Evolutionary conservation across 139 green algal genomes (phyloP), one percentile per base, ranked within the genome.

Genomic region (Prasinococcaceae sp.): DNA sequence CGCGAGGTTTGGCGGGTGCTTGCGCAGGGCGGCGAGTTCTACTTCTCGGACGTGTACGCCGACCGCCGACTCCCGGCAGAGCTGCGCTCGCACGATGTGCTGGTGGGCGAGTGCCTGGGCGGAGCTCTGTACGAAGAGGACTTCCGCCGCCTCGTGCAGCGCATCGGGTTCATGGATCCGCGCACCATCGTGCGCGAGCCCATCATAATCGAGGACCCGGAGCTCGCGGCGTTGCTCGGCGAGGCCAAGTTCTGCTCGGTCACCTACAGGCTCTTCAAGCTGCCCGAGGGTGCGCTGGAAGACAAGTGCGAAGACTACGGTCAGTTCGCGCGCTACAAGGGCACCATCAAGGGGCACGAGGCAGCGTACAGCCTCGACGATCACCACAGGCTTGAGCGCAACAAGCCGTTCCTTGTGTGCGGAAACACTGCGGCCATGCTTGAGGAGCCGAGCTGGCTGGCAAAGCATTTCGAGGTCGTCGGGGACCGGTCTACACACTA

Each of bases 221-320:
- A 83, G 42, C 67, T 96, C 22, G 36, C 47, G 29, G 54, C 59
- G 2, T 20, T 93, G 39, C 38, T 88, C 9, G 90, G 90, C 0
- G 74, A 92, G 6, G 82, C 88, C 0, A 69, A 46, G 9, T 98
- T 96, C 79, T 88, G 71, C 68, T 84, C 66, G 55, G 82, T 97
- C 61, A 98, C 90, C 6, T 94, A 92, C 61, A 74, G 83, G 24
- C 68, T 96, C 24, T 95, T 98, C 80, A 98, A 98, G 77, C 60
- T 95, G 40, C 59, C 65, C 1, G 27, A 35, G 2, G 81, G 65
- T 3, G 48, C 67, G 36, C 63, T 93, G 22, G 86, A 96, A 66
- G 66, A 70, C 28, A 44, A 74, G 29, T 86, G 76, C 53, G 83
- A 97, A 51, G 84, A 95, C 57, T 95, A 94, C 65, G 83, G 81